Percentiles rank a stretch among this genome's conserved stretches.
Evolutionary conservation across 495 filamentous ascomycete genomes (phyloP).

Genomic region (Penicillium parvum): DNA sequence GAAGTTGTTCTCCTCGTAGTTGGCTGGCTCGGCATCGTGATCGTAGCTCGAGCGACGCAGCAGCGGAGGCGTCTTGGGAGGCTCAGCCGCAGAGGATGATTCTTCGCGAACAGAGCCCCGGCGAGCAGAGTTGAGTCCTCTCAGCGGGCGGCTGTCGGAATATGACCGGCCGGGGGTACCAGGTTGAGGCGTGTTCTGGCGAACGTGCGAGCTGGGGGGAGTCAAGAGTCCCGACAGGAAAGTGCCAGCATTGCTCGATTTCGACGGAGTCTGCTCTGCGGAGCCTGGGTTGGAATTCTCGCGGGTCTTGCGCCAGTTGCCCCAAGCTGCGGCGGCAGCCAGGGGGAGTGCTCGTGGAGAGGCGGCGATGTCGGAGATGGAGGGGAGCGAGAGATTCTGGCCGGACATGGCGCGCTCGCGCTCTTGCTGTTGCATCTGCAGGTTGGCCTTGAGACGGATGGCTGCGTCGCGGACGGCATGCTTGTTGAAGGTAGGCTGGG

Average conservation of each 20-base stretch:
- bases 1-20: constrained; percentile 32
- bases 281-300: constrained; percentile 41
- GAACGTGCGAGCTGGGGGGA: constrained; percentile 66
- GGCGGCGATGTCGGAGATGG: constrained; percentile 60
- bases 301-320: constrained; percentile 70
- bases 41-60: constrained; percentile 67
- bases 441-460: constrained; percentile 85
- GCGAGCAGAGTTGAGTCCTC: constrained; percentile 28
- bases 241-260: constrained; percentile 44
- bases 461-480: constrained; percentile 80
- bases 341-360: constrained; percentile 78
- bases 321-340: constrained; percentile 78
- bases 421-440: constrained; percentile 97
- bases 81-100: constrained; percentile 36
- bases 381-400: constrained; percentile 48
- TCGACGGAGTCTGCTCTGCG: constrained; percentile 61
- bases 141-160: constrained; percentile 37
- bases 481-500: constrained; percentile 66
- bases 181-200: constrained; percentile 46
- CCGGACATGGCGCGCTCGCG: constrained; percentile 63
- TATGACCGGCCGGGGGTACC: constrained; percentile 45
- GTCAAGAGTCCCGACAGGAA: constrained; percentile 78
- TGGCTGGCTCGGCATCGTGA: constrained; percentile 56
- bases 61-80: constrained; percentile 65
- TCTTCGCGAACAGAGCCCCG: constrained; percentile 31